Evolutionary conservation across 495 filamentous ascomycete genomes (phyloP), one percentile per base, ranked within the genome.

Genomic region (Cercophora newfieldiana): DNA sequence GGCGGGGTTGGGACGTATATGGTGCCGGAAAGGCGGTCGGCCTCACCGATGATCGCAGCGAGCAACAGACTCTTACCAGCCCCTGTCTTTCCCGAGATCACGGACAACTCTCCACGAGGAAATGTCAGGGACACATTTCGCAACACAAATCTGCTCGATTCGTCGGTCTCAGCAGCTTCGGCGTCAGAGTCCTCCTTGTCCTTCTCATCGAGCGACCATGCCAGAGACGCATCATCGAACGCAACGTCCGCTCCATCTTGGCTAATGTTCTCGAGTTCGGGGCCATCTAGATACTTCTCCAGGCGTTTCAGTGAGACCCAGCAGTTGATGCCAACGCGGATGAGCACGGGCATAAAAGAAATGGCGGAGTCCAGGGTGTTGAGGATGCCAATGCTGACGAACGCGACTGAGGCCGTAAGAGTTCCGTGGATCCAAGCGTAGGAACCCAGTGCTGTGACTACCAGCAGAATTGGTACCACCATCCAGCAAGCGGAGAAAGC

Each of bases 351-450:
- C 26, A 93, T 75, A 37, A 89, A 77, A n/a, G 86, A 82, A 2
- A 94, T 74, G 0, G 86, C 84, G 28, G 83, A 78, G 69, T 93
- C 91, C 29, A 94, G 79, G n/a, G 83, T 79, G 37, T 79, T 80
- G 72, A 93, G 91, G 21, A 94, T 77, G 1, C 86, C 82, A 64
- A 94, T 81, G 53, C 88, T 85, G 6, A 90, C 91, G 69, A 94
- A 94, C 7, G 91, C 91, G 22, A 91, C 84, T 0, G 89, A 90
- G 14, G 91, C 83, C 1, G 86, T 80, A 7, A 94, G 78, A 0
- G 78, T 75, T 6, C 88, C 86, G 64, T 91, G 66, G 0, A 88
- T 71, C 14, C 84, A 53, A 3, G 89, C 85, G 70, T 93, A 92
- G 3, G 86, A 80, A 0, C 86, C 82, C 12, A 94, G 71, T 0